Conservation (phyloP, 139 green algal species). For the Ostreobium quekettii region DNA sequence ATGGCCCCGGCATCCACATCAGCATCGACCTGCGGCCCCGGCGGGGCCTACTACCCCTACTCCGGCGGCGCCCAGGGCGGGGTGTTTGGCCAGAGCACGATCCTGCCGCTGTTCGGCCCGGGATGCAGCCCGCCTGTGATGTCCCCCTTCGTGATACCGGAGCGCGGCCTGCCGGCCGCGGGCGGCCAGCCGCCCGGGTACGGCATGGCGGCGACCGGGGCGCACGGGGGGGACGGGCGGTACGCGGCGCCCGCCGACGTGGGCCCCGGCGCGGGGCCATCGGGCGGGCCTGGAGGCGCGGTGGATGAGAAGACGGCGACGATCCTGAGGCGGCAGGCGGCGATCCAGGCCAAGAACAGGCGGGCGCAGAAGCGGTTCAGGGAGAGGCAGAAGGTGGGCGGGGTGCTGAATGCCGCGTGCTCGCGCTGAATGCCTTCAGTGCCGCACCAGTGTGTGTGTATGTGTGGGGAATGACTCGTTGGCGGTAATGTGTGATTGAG, state of each 20-base stretch:
- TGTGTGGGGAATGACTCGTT: no score
- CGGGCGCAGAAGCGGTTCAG: neutral
- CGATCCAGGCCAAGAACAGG: neutral
- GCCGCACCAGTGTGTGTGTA: no score
- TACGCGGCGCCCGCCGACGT: neutral
- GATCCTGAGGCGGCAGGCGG: neutral
- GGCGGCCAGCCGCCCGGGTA: neutral
- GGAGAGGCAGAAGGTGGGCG: neutral
- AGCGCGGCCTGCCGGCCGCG: no score
- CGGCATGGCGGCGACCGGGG: neutral
- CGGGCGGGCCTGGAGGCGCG: no score
- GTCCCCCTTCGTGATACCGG: neutral
- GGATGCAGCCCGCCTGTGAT: neutral
- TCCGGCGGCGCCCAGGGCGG: neutral
- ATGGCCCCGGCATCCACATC: neutral
- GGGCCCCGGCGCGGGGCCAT: no score
- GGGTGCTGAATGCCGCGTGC: no score
- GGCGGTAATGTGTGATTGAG: no score
- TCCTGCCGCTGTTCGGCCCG: no score
- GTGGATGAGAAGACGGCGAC: neutral
- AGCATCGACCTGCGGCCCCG: neutral
- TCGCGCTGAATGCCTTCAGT: no score
- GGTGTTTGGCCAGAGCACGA: neutral
- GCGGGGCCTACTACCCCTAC: neutral
- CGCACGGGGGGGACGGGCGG: neutral